Evolutionary conservation across 768 basidiomycete species (phyloP).

Genomic region (Leccinum pellstonianum): DNA sequence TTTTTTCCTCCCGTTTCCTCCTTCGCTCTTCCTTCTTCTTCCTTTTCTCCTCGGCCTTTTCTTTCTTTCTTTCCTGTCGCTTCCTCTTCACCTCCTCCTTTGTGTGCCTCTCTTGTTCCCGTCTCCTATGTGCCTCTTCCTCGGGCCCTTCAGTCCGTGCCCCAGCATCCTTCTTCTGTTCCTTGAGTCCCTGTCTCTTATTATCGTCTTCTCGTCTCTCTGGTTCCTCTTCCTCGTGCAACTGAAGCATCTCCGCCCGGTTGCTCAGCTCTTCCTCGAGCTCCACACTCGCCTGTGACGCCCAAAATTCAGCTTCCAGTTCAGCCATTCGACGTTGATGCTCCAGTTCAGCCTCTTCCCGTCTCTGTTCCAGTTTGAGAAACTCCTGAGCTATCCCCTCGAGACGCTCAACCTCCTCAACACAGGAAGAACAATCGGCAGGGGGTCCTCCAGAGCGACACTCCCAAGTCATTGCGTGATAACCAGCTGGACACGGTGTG

Average conservation of each 20-base stretch:
- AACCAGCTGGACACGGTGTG: conserved; percentile 39
- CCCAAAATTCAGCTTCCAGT: conserved; percentile 39
- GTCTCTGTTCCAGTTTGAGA: conserved; percentile 37
- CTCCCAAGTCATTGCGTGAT: conserved; percentile 42
- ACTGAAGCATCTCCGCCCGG: conserved; percentile 38
- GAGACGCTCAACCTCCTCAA: conserved; percentile 35
- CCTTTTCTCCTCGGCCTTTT: neutral
- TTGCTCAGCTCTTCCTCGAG: conserved; percentile 28
- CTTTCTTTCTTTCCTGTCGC: conserved; percentile 37
- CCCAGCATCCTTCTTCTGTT: neutral
- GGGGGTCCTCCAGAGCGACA: conserved; percentile 39
- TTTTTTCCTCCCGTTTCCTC: neutral
- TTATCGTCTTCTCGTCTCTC: conserved; percentile 7
- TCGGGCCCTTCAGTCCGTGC: no score
- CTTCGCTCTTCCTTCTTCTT: neutral
- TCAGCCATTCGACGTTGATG: conserved; percentile 42
- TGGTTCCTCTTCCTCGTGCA: conserved; percentile 18
- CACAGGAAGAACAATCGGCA: conserved; percentile 43
- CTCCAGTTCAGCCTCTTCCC: conserved; percentile 42
- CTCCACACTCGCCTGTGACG: conserved; percentile 9
- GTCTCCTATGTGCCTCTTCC: neutral
- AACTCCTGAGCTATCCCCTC: conserved; percentile 40
- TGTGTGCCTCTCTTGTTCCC: neutral
- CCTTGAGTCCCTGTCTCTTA: neutral
- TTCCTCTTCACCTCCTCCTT: conserved; percentile 29